Evolutionary conservation across 1,284 basidiomycete genomes (phyloP).

Genomic region (Apiotrichum laibachii): DNA sequence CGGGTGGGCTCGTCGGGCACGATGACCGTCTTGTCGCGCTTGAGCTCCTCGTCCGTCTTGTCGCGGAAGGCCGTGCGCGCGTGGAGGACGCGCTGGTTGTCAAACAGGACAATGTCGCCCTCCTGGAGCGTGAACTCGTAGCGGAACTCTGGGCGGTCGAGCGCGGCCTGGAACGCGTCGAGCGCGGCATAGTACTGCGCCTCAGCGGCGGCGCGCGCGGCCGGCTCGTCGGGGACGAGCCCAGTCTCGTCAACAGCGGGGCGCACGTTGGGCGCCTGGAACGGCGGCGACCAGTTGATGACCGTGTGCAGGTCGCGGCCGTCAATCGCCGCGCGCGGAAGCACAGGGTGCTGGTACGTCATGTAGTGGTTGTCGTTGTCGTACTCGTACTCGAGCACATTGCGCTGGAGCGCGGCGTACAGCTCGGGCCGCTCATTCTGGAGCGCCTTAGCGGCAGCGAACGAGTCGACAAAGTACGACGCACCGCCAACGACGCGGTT

Average conservation of each 20-base stretch:
- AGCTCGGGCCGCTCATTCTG: constrained; percentile 49
- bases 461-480: constrained; percentile 84
- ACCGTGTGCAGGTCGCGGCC: constrained; percentile 43
- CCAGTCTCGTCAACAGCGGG: constrained; percentile 7
- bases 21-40: constrained; percentile 34
- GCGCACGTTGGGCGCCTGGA: constrained; percentile 63
- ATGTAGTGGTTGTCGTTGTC: constrained; percentile 85
- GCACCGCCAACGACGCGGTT: constrained; percentile 78
- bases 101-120: constrained; percentile 86
- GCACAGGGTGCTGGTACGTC: constrained; percentile 73
- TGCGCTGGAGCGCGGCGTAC: constrained; percentile 56
- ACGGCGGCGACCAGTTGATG: constrained; percentile 93
- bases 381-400: constrained; percentile 80
- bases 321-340: constrained; percentile 53
- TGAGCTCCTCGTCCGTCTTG: constrained; percentile 30
- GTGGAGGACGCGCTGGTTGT: constrained; percentile 90
- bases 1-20: constrained; percentile 59
- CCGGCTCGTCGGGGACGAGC: constrained; percentile 4
- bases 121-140: constrained; percentile 71
- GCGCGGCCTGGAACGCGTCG: constrained; percentile 60
- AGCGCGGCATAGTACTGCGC: constrained; percentile 66
- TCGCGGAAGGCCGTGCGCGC: constrained; percentile 75
- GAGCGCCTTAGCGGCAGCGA: constrained; percentile 61
- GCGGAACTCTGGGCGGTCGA: constrained; percentile 60
- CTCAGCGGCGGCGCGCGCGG: constrained; percentile 27